Base-by-base conservation (phyloP, 495 filamentous ascomycete species). In the Aspergillus indologenus region DNA sequence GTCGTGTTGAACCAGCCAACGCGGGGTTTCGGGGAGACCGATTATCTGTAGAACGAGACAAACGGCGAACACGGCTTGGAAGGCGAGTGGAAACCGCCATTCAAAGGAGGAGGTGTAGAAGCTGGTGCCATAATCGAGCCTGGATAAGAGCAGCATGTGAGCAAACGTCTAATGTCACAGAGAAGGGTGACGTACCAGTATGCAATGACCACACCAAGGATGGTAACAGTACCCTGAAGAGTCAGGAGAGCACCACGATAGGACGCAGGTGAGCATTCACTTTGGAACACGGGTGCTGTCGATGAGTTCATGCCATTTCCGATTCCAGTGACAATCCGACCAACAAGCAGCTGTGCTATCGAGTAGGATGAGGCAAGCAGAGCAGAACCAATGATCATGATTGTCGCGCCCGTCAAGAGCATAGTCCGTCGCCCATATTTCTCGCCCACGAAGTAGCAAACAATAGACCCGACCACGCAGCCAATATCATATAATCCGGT, bases 191-290 rank as follows among this genome's bases (percentile, higher is more conserved):
- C 50, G 26, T 55, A 67, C 66, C 73, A 76, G 60, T 76, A 76
- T n/a, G 71, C 74, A 45, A 78, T 75, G 6, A 75, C 68, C 8
- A 79, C 67, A 14, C 78, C 73, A 11, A 75, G 54, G 12, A 78
- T 71, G 2, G 75, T 76, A 44, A 79, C 68, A 21, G 75, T 77
- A 3, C 71, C 71, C 22, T 75, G 74, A 1, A 71, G 64, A 2
- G 86, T 79, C 20, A 88, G 76, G 29, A 88, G 72, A 57, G 81
- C 81, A 49, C 87, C 87, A 59, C 87, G 79, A 67, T 78, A 80
- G 19, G 78, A 72, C 0, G 81, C 79, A 56, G 85, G 77, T 15
- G 83, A 79, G 23, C 83, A 84, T 64, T 81, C 81, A 53, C 73
- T 72, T 61, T 81, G 81, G 63, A 80, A 84, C 3, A 80, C 74